Base-by-base conservation (phyloP, 2,329 filamentous ascomycete species). In the Alternaria sp. region DNA sequence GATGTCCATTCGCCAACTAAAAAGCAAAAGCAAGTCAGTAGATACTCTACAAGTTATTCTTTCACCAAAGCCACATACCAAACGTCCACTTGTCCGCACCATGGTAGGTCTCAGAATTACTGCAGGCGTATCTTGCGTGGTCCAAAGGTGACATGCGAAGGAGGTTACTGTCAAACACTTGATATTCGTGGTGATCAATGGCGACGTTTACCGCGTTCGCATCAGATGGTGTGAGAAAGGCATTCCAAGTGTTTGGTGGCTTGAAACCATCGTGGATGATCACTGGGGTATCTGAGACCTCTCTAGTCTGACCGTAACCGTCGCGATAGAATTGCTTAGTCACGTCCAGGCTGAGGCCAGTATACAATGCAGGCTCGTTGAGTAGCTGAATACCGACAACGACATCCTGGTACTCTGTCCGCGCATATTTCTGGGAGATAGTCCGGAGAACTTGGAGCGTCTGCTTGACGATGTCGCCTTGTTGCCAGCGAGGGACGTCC, bases 131-230 rank as follows among this genome's bases (percentile, higher is more conserved):
- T 56, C 82, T 76, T 36, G 85, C 77, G 64, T 90, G 88, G 54
- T 85, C 71, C 63, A 79, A 77, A 4, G 82, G 81, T 34, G 79
- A 75, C 72, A 85, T 75, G 23, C 80, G 79, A 29, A 88, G 77
- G 28, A 84, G 77, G 0, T 76, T 78, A 24, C 81, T 74, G 58
- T 79, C 81, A 76, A 90, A 90, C 57, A 87, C 81, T 71, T 90
- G 85, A 71, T 90, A 91, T 70, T 90, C 86, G 71, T 91, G 88
- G 57, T 88, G 86, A 69, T 91, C 88, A 61, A 91, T 76, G 44
- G 85, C 83, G 39, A 89, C 83, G 45, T 85, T 83, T 42, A 83
- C 78, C 3, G 82, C 78, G 63, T 81, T 79, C 61, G 81, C 77
- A 68, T 84, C 82, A 0, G 77, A 79, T 1, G 79, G 78, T 2